Conservation (phyloP, 164 flowering plant genomes). For the Vitis riparia region DNA sequence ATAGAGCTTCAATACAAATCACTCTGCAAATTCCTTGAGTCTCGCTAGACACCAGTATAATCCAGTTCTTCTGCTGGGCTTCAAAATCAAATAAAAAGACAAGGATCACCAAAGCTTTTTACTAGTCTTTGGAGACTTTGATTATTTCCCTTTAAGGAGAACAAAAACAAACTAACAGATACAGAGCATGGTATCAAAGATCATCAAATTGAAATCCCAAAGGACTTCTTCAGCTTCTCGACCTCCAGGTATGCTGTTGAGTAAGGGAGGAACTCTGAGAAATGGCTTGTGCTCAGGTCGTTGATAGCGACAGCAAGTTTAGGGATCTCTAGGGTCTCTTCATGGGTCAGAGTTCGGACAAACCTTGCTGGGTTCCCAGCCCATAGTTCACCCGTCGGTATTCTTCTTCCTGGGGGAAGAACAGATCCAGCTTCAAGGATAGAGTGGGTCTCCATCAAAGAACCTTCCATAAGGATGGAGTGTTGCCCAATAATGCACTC, state of each 20-base stretch:
- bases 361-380: slow-evolving; percentile 97
- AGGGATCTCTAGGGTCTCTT: slow-evolving; percentile 85
- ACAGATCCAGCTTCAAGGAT: slow-evolving; percentile 97
- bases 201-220: slow-evolving; percentile 64
- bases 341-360: slow-evolving; percentile 76
- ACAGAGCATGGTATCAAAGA: slow-evolving; percentile 1
- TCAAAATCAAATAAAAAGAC: slow-evolving; percentile 19
- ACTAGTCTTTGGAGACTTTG: slow-evolving; percentile 10
- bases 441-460: slow-evolving; percentile 89
- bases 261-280: slow-evolving; percentile 88
- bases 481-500: slow-evolving; percentile 97
- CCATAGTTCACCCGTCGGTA: slow-evolving; percentile 95
- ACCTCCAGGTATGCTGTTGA: slow-evolving; percentile 93
- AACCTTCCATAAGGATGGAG: slow-evolving; percentile 96
- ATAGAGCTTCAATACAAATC: background rate
- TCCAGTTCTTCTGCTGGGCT: slow-evolving; percentile 4
- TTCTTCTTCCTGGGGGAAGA: slow-evolving; percentile 91
- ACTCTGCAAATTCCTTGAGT: background rate
- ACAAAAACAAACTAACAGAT: slow-evolving; percentile 3
- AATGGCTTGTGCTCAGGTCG: slow-evolving; percentile 76
- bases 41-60: background rate
- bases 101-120: slow-evolving; percentile 13
- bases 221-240: slow-evolving; percentile 85
- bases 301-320: slow-evolving; percentile 92
- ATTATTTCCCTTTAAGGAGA: slow-evolving; percentile 27